Base-by-base conservation (phyloP, 306 rosid species). In the Mucuna pruriens region DNA sequence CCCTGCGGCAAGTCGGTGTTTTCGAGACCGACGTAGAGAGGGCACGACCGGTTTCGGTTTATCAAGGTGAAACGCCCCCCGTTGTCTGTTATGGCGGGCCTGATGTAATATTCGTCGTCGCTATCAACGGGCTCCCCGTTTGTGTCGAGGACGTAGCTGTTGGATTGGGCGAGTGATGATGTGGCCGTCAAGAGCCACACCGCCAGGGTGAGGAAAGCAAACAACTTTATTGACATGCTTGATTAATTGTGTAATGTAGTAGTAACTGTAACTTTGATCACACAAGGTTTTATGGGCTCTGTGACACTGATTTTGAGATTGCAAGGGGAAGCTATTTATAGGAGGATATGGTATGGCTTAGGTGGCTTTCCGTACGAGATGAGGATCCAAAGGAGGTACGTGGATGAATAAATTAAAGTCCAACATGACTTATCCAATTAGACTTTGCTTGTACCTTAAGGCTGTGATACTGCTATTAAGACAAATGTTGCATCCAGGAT, bases 1-100 rank as follows among this genome's bases (percentile, higher is more conserved):
- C 84, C 84, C 0, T 33, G 3, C 0, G 52, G 36, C 9, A 16
- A 6, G 3, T 72, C 84, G 0, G 83, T 75, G 74, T 77, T 89
- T 33, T 84, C 85, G 5, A 86, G 90, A 16, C 92, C 97, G 0
- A 79, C 94, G 6, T 78, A 20, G 0, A 70, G 0, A 2, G 94
- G 94, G 76, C 94, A 92, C 0, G 84, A 58, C 1, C 3, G n/a
- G 7, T 77, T 90, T 13, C 80, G 34, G 60, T 52, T 0, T 51
- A 92, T 39, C 66, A 92, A 71, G 4, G 94, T 87, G 75, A 89
- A 73, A 11, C 83, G 89, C 4, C 92, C 92, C 1, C 94, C 93
- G 16, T 2, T 82, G 44, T 88, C 93, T 2, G 93, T 89, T 33
- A 90, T 87, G 4, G 88, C 92, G 0, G 92, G 94, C 8, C 71